Base-by-base conservation (phyloP, 139 green algal species). In the Dunaliella primolecta region DNA sequence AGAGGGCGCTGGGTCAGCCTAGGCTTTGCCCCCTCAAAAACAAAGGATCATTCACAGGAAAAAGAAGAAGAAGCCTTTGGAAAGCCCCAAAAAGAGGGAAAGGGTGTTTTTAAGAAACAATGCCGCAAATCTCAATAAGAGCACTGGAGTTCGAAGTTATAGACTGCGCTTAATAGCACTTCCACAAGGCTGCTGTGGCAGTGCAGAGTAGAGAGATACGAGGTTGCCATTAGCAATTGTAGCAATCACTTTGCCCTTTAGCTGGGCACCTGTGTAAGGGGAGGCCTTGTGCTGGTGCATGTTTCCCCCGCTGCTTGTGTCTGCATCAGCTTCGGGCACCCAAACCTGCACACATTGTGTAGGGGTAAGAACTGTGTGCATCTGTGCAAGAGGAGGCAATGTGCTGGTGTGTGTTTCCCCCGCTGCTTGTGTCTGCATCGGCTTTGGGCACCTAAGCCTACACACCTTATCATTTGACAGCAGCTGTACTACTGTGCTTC, bases 361-460 rank as follows among this genome's bases (percentile, higher is more conserved):
- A n/a, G n/a, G n/a, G n/a, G n/a, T n/a, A n/a, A n/a, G n/a, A n/a
- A n/a, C n/a, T n/a, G n/a, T 32, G 1, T 72, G 88, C 36, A 70
- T 89, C 91, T 0, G 84, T 83, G 83, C 95, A 98, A 1, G 95
- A 93, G 0, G 91, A 92, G 0, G 93, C 30, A 80, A 96, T 97
- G 88, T 98, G 95, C 32, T 83, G 86, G 83, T 98, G 94, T 1
- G 86, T 84, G 83, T 94, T 90, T 33, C 78, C 78, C 1, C 31
- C 85, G 0, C 55, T 1, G 1, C 72, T 87, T 0, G 94, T 97
- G 89, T 97, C 90, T 27, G 94, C 92, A n/a, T 25, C 1, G 0
- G 70, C 83, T 1, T 94, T 86, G 0, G 96, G 95, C 31, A 96
- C 89, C 94, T 93, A 99, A 23, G 96, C 87, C 93, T 95, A 87